Conservation (phyloP, 2,329 filamentous ascomycete species). For the Paraconiothyrium brasiliense region DNA sequence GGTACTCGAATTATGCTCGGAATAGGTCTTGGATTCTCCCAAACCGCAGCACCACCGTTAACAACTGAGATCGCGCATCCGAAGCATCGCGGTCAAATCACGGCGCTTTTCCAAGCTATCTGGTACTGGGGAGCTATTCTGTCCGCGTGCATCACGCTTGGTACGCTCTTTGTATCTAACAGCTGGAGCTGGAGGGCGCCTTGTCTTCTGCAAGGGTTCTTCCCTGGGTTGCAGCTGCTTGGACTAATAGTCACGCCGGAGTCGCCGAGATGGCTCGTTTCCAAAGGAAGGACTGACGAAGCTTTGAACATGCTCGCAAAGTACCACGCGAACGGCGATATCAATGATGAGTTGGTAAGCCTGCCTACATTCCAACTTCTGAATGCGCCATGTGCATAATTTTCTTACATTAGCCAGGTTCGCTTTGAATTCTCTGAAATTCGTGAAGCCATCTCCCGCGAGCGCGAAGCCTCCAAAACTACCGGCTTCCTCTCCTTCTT, state of each 20-base stretch:
- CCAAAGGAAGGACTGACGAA: conserved; percentile 57
- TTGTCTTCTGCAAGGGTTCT: conserved; percentile 50
- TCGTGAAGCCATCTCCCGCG: conserved; percentile 12
- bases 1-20: conserved; percentile 11
- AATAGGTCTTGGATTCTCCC: conserved; percentile 9
- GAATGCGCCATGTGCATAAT: background rate
- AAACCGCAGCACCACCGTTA: conserved; percentile 25
- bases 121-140: conserved; percentile 14
- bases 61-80: conserved; percentile 53
- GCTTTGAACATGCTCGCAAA: conserved; percentile 18
- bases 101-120: background rate
- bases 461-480: conserved; percentile 24
- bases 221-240: conserved; percentile 19
- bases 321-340: conserved; percentile 31
- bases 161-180: background rate
- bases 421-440: conserved; percentile 26
- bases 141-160: conserved; percentile 39
- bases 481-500: conserved; percentile 25
- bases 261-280: conserved; percentile 57
- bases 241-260: conserved; percentile 25
- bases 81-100: conserved; percentile 13
- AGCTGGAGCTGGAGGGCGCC: conserved; percentile 58
- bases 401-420: background rate
- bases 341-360: conserved; percentile 20
- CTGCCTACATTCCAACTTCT: background rate